A percentile compares a stretch with the other conserved stretches of the same genome.
Conservation (phyloP, 257 asterid genomes). For the Solanum phureja region DNA sequence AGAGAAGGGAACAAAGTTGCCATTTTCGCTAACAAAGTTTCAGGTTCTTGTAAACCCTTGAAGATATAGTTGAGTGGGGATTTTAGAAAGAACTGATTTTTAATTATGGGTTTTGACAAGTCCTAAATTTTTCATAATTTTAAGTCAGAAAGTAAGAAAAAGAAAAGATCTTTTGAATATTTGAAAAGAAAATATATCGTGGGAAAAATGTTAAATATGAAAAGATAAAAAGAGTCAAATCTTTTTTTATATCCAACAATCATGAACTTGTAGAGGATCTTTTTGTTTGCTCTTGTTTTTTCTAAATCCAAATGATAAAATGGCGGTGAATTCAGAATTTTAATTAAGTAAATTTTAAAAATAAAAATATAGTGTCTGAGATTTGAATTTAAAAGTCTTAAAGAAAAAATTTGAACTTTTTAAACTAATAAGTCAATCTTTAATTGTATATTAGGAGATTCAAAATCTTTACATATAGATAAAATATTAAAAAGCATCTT, state of each 20-base stretch:
- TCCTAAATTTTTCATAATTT: neutral
- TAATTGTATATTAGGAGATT: neutral
- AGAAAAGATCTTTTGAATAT: neutral
- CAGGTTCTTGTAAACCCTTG: neutral
- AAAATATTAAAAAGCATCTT: neutral
- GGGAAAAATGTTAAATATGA: neutral
- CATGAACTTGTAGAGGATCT: neutral
- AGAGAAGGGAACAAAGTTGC: constrained; percentile 32
- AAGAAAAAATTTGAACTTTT: no score
- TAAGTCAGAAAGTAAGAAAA: neutral
- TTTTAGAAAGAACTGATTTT: neutral
- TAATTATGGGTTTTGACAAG: neutral
- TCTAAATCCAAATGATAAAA: no score
- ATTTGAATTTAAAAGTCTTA: no score
- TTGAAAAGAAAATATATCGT: neutral
- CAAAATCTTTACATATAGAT: neutral
- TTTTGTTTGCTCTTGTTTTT: neutral
- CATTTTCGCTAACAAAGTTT: constrained; percentile 24
- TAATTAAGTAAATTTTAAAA: no score
- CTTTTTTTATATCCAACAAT: neutral
- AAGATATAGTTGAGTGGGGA: neutral
- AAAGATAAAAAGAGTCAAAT: neutral
- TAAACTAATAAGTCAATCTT: neutral
- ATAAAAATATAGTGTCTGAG: neutral
- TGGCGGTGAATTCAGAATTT: no score